A percentile compares a stretch with the other conserved stretches of the same genome.
phyloP scores from a whole-genome alignment of 345 rosid species.

The Odontarrhena argentea region DNA sequence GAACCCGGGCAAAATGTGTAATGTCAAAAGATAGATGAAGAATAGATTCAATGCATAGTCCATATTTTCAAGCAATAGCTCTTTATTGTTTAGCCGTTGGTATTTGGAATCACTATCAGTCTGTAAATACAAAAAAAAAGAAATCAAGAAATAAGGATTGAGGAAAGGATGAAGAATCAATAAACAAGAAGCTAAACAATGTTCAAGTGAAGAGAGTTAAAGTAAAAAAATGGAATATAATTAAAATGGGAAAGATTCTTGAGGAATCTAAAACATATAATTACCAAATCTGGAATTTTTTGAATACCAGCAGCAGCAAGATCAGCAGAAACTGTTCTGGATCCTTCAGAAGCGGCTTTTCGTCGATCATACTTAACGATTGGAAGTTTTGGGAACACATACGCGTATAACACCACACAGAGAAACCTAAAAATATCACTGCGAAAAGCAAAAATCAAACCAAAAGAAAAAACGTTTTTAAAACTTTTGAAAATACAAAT shows the following conservation, averaged over 20 bases:
- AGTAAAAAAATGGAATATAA: too few relatives aligned
- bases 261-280: not conserved
- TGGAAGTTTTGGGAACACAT: conserved; percentile 60
- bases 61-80: conserved; percentile 52
- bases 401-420: conserved; percentile 56
- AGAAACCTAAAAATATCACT: conserved; percentile 65
- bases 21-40: conserved; percentile 59
- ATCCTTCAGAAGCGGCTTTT: conserved; percentile 76
- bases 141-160: too few relatives aligned
- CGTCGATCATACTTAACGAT: conserved; percentile 67
- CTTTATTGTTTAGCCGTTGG: conserved; percentile 49
- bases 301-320: conserved; percentile 79
- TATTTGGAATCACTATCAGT: conserved; percentile 37
- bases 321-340: conserved; percentile 69
- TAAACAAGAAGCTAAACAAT: not conserved
- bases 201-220: not conserved
- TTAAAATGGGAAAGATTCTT: not conserved
- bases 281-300: conserved; percentile 19
- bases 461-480: too few relatives aligned
- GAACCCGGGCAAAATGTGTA: conserved; percentile 70
- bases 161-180: not conserved
- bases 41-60: conserved; percentile 63
- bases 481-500: too few relatives aligned
- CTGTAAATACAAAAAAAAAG: conserved; percentile 38
- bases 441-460: conserved; percentile 9